Conservation (phyloP, 2,329 filamentous ascomycete genomes). For the Diaporthe caulivora region DNA sequence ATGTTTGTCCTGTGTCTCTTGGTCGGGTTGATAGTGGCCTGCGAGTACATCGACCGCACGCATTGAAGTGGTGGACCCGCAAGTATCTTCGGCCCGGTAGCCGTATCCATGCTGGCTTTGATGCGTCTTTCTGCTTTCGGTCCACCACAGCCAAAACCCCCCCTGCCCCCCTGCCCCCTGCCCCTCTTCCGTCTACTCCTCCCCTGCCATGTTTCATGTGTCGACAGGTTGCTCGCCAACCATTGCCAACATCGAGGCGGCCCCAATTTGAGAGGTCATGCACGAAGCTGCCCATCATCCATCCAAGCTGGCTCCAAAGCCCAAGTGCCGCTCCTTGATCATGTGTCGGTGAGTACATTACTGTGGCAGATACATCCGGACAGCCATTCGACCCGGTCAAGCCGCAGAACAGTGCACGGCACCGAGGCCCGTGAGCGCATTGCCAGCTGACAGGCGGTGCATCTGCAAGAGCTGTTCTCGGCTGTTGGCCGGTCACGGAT, state of each 20-base stretch:
- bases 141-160: neutral
- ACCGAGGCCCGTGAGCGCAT: constrained; percentile 1
- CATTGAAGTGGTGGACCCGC: neutral
- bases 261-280: constrained; percentile 26
- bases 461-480: constrained; percentile 17
- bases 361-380: neutral
- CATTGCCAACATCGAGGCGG: constrained; percentile 11
- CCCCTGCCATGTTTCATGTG: constrained; percentile 30
- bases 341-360: constrained; percentile 3
- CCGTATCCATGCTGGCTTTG: neutral
- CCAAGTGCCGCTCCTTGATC: constrained; percentile 10
- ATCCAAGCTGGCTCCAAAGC: constrained; percentile 4
- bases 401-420: neutral
- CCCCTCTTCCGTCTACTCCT: neutral
- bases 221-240: constrained; percentile 22
- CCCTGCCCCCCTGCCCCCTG: neutral
- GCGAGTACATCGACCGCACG: constrained; percentile 2
- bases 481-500: constrained; percentile 13
- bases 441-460: constrained; percentile 17
- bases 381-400: neutral
- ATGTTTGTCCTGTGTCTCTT: constrained; percentile 14
- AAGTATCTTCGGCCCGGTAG: neutral
- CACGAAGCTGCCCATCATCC: constrained; percentile 5
- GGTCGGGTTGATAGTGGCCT: constrained; percentile 9
- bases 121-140: constrained; percentile 24